Evolutionary conservation across 2,329 filamentous ascomycete genomes (phyloP).

Genomic region (Beauveria caledonica): DNA sequence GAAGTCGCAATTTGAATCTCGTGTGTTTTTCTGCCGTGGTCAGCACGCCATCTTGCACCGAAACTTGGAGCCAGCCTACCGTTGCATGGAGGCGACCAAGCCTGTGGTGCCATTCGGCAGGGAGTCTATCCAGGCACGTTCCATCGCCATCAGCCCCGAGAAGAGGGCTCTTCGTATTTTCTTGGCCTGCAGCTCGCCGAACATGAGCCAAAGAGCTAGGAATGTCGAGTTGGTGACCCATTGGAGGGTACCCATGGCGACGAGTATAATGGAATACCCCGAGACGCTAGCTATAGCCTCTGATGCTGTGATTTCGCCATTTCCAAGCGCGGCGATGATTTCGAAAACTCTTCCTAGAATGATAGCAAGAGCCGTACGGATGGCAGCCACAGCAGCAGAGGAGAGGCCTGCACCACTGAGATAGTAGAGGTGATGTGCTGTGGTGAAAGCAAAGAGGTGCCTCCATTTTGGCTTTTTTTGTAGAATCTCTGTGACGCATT

Average conservation of each 20-base stretch:
- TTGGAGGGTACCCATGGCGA: constrained; percentile 52
- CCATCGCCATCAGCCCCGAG: constrained; percentile 56
- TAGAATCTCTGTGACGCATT: not conserved
- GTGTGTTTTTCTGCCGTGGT: constrained; percentile 58
- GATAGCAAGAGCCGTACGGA: constrained; percentile 58
- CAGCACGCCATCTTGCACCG: not conserved
- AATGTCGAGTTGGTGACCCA: constrained; percentile 62
- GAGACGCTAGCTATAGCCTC: constrained; percentile 49
- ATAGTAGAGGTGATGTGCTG: constrained; percentile 46
- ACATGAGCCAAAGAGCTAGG: constrained; percentile 63
- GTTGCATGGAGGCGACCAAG: constrained; percentile 63
- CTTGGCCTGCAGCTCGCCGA: constrained; percentile 73
- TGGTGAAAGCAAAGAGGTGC: constrained; percentile 65
- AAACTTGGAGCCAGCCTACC: constrained; percentile 39
- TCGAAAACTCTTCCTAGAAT: constrained; percentile 70
- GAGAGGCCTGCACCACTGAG: constrained; percentile 47
- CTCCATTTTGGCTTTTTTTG: constrained; percentile 23
- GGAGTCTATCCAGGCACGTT: constrained; percentile 76
- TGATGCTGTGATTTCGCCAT: constrained; percentile 38
- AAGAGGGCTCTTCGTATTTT: constrained; percentile 60
- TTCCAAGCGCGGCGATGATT: constrained; percentile 57
- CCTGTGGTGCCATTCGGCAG: constrained; percentile 63
- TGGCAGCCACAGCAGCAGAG: constrained; percentile 51
- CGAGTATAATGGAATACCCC: constrained; percentile 53
- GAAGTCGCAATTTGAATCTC: constrained; percentile 77